Evolutionary conservation across 1,139 yeast species (phyloP).

Genomic region (Kurtzmaniella natalensis): DNA sequence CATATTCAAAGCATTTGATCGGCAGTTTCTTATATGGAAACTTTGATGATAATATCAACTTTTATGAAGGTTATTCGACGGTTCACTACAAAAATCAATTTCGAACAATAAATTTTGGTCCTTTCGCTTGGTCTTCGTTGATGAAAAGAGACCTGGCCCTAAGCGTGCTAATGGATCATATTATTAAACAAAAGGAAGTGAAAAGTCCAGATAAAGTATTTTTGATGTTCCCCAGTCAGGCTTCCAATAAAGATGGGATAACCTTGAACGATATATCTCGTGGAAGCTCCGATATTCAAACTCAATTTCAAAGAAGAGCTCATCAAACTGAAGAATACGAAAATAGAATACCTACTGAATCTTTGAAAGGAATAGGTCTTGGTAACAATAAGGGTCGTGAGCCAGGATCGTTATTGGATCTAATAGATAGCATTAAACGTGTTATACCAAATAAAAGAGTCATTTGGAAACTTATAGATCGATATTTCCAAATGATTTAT

Average conservation of each 20-base stretch:
- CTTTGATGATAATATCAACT: slow-evolving; percentile 29
- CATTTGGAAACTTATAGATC: slow-evolving; percentile 27
- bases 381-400: slow-evolving; percentile 30
- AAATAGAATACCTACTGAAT: slow-evolving; percentile 32
- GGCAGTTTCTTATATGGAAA: slow-evolving; percentile 23
- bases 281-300: slow-evolving; percentile 16
- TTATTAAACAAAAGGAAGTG: slow-evolving; percentile 21
- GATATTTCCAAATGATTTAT: slow-evolving; percentile 28
- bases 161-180: slow-evolving; percentile 27
- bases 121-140: slow-evolving; percentile 45
- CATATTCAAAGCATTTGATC: too few relatives aligned
- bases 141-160: slow-evolving; percentile 47
- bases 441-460: slow-evolving; percentile 30
- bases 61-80: slow-evolving; percentile 40
- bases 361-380: slow-evolving; percentile 25
- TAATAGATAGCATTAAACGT: slow-evolving; percentile 28
- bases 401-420: slow-evolving; percentile 26
- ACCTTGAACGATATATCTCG: slow-evolving; percentile 14
- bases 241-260: slow-evolving; percentile 22
- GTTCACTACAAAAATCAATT: slow-evolving; percentile 31
- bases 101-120: slow-evolving; percentile 43
- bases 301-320: slow-evolving; percentile 28
- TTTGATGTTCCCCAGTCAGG: slow-evolving; percentile 11
- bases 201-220: slow-evolving; percentile 14
- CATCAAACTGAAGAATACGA: slow-evolving; percentile 33